These are phyloP conservation scores for Trichoderma reesei DNA, from an alignment of 495 filamentous ascomycete species.

Conservation along the genomic window DNA sequence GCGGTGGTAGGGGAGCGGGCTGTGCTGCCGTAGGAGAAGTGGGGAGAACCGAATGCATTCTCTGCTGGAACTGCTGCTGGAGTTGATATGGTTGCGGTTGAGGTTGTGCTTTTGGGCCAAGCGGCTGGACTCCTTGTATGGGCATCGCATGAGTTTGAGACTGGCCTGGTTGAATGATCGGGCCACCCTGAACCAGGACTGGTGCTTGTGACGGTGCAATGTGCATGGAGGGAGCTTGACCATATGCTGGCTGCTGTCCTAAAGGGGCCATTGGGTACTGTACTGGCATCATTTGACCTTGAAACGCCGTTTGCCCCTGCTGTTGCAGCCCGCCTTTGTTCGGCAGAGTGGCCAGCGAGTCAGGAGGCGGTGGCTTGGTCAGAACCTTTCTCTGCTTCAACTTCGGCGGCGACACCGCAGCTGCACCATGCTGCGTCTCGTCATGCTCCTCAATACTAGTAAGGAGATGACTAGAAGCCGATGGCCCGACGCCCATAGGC, in stretches of 20 bases:
- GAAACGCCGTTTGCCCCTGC: neutral
- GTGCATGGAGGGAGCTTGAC: neutral
- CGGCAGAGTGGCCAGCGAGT: neutral
- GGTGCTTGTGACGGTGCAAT: neutral
- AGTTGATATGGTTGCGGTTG: neutral
- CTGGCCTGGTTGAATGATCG: neutral
- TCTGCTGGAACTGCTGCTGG: neutral
- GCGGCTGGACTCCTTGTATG: neutral
- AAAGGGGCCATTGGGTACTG: neutral
- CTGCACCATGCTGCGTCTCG: neutral
- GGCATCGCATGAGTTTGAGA: neutral
- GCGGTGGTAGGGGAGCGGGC: neutral
- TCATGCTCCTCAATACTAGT: conserved; percentile 8
- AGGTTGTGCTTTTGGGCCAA: neutral
- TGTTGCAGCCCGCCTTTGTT: neutral
- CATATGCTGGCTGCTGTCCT: neutral
- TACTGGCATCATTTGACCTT: neutral
- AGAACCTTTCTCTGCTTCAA: neutral
- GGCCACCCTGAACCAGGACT: neutral
- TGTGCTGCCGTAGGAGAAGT: neutral
- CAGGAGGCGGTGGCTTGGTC: neutral
- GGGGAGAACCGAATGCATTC: neutral
- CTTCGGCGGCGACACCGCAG: neutral
- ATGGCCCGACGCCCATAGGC: neutral
- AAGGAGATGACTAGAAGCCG: neutral